These are phyloP conservation scores for Urochloa ruziziensis DNA, from an alignment of 176 grass and related monocot species.

Conservation along the genomic window DNA sequence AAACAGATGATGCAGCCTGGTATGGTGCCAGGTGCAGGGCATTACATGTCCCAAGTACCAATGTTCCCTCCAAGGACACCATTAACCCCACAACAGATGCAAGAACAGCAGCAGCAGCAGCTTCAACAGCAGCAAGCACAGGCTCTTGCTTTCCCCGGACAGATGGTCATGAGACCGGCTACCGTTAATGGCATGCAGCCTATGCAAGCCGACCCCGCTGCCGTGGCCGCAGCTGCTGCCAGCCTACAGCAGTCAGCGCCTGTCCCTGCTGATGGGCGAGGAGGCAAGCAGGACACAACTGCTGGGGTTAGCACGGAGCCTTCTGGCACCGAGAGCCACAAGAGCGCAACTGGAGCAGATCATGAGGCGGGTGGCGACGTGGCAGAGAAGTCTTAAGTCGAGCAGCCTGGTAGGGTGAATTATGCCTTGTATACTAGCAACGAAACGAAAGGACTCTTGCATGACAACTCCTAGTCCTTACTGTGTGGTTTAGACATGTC, in stretches of 20 bases:
- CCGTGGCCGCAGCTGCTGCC: slow-evolving; percentile 29
- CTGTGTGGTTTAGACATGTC: slow-evolving; percentile 24
- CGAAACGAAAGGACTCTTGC: slow-evolving; percentile 26
- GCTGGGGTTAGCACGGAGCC: slow-evolving; percentile 36
- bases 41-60: slow-evolving; percentile 71
- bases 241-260: slow-evolving; percentile 32
- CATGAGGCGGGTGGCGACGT: slow-evolving; percentile 33
- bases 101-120: slow-evolving; percentile 75
- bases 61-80: slow-evolving; percentile 82
- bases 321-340: slow-evolving; percentile 52
- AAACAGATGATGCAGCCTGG: slow-evolving; percentile 67
- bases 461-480: slow-evolving; percentile 28
- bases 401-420: slow-evolving; percentile 23
- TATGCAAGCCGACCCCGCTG: slow-evolving; percentile 53
- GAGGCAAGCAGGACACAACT: slow-evolving; percentile 48
- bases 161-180: slow-evolving; percentile 69
- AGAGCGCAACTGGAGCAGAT: slow-evolving; percentile 42
- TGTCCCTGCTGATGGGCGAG: slow-evolving; percentile 25
- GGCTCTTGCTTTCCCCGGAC: slow-evolving; percentile 55
- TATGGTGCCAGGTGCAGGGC: slow-evolving; percentile 47
- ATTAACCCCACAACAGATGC: slow-evolving; percentile 74
- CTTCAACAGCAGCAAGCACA: slow-evolving; percentile 71
- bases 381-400: slow-evolving; percentile 39
- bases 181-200: slow-evolving; percentile 68
- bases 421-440: slow-evolving; percentile 53